Evolutionary conservation across 164 flowering plant species (phyloP).

Genomic region (Saururus chinensis): DNA sequence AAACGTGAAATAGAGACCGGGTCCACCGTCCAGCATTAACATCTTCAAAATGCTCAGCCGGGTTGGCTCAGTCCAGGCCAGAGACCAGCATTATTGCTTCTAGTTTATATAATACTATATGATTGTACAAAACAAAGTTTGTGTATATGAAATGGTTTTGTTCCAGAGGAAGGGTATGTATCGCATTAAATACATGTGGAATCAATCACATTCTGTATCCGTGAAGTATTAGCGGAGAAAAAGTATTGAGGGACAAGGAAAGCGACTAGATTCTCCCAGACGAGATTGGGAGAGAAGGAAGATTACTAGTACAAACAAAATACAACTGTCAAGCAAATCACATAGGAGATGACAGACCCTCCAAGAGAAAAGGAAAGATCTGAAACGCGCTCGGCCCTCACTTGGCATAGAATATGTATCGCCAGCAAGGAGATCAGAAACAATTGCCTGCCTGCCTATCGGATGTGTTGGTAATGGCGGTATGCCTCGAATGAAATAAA

Average conservation of each 20-base stretch:
- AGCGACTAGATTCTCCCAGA: constrained; percentile 3
- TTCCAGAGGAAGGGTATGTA: not conserved
- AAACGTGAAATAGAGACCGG: not conserved
- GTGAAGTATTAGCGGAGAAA: not conserved
- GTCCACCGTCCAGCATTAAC: no score
- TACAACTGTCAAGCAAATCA: constrained; percentile 1
- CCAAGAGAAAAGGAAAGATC: constrained; percentile 14
- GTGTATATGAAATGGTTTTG: not conserved
- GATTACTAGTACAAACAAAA: not conserved
- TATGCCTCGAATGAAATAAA: not conserved
- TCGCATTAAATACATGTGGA: not conserved
- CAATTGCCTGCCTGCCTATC: not conserved
- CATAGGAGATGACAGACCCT: constrained; percentile 7
- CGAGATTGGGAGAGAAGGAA: not conserved
- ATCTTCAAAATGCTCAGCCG: no score
- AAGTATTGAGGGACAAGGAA: constrained; percentile 1
- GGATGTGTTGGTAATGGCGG: no score
- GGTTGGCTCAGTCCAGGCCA: no score
- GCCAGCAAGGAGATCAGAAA: not conserved
- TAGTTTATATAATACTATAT: no score
- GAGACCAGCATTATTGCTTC: no score
- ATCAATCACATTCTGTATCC: constrained; percentile 1
- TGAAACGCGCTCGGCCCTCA: not conserved
- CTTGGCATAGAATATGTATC: no score
- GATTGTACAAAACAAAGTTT: no score